Evolutionary conservation across 1,284 basidiomycete species (phyloP), one percentile per base, ranked within the genome.

Genomic region (Pseudozyma pruni): DNA sequence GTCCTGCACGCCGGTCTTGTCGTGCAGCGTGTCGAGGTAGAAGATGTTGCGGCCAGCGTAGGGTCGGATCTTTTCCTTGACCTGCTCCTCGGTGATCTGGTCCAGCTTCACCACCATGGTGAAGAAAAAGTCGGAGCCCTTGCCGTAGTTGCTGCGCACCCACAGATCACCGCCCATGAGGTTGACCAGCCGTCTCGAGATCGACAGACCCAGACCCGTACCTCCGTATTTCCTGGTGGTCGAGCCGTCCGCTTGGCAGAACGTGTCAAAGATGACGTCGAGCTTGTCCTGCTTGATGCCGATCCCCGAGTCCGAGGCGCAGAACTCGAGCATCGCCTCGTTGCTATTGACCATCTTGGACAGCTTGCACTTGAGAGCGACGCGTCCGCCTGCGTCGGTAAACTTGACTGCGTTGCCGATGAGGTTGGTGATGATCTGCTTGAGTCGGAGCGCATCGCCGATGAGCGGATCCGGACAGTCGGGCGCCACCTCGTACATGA

Each of bases 131-230:
- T 91, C 90, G 83, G 90, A 92, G 14, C 96, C 96, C 77, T 92
- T 91, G 47, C 91, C 89, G 70, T 85, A 86, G 45, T 96, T 93
- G 62, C 89, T 91, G 83, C 96, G 92, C 42, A 99, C 96, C 96
- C 96, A 98, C 86, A 99, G 92, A 79, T 96, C 93, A 57, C 96
- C 96, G 76, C 92, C 89, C 96, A 99, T 99, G 72, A 98, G 89
- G 69, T 90, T 92, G 44, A 98, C 95, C 19, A 99, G 89, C 0
- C 95, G 90, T 79, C 98, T 81, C 35, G 84, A 85, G 60, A 85
- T 83, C 23, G 75, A 72, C 59, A 98, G 86, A n/a, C 95, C 96
- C 1, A 98, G 87, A 81, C 96, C 96, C 0, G 96, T 98, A 42
- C 95, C 95, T 70, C 95, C 95, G 77, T 98, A 98, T 87, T 98